Percentiles rank a stretch among this genome's conserved stretches.
These are phyloP conservation scores for Mortierella sp. DNA, from an alignment of 371 early-diverging fungal genomes.

Conservation along the genomic window DNA sequence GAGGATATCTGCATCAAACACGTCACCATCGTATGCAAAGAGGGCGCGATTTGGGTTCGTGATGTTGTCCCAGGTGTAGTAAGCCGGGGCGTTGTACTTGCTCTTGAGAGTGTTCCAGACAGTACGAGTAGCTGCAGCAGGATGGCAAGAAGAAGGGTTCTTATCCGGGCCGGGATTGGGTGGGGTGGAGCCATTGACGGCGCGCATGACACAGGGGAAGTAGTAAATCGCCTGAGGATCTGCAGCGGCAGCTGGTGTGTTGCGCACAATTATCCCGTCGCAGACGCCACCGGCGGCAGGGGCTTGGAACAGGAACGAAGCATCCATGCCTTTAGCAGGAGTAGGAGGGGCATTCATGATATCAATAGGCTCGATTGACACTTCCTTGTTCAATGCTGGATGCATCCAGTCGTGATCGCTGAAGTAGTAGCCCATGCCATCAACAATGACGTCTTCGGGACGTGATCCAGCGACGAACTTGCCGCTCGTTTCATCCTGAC, in stretches of 20 bases:
- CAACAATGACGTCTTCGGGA: slow-evolving; percentile 39
- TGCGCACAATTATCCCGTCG: slow-evolving; percentile 31
- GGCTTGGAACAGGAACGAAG: slow-evolving; percentile 64
- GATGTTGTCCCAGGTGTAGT: slow-evolving; percentile 83
- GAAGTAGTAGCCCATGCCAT: slow-evolving; percentile 54
- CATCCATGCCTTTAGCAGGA: slow-evolving; percentile 64
- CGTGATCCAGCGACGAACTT: slow-evolving; percentile 50
- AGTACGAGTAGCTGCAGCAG: slow-evolving; percentile 20
- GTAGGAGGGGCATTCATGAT: slow-evolving; percentile 65
- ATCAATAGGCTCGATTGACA: slow-evolving; percentile 57
- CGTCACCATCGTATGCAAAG: slow-evolving; percentile 84
- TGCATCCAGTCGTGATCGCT: slow-evolving; percentile 50
- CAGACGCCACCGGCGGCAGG: slow-evolving; percentile 36
- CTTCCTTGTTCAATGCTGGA: slow-evolving; percentile 59
- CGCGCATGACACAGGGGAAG: slow-evolving; percentile 77
- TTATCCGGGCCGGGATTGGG: slow-evolving; percentile 56
- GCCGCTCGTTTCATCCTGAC: slow-evolving; percentile 52
- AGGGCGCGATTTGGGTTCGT: slow-evolving; percentile 55
- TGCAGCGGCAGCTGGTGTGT: slow-evolving; percentile 13
- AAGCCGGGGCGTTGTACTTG: slow-evolving; percentile 63
- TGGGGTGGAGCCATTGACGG: slow-evolving; percentile 56
- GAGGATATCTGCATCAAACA: slow-evolving; percentile 66
- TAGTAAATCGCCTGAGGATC: slow-evolving; percentile 67
- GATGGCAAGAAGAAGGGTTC: slow-evolving; percentile 66
- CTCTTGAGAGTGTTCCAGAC: slow-evolving; percentile 36